Evolutionary conservation across 1,284 basidiomycete genomes (phyloP), one percentile per base, ranked within the genome.

Genomic region (Trichosporon ovoides): DNA sequence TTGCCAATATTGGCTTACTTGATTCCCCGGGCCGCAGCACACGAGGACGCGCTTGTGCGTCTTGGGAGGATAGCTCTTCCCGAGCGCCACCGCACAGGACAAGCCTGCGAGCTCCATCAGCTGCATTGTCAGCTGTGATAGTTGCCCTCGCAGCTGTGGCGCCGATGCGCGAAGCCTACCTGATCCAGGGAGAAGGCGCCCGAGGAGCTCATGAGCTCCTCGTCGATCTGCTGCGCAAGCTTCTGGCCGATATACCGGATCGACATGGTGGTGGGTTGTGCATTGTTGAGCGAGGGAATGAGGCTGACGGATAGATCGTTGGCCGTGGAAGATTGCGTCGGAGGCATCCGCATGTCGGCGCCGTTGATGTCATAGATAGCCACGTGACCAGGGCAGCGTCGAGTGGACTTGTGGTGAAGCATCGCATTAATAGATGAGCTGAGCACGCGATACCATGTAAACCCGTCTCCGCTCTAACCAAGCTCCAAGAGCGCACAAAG

Each of bases 51-150:
- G 83, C 22, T 81, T 81, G 71, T 89, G 84, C 53, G 80, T 83
- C 2, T 84, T 80, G 31, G 81, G 83, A 22, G 82, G 82, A 72
- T 90, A 98, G 2, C 86, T 85, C 18, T 82, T 86, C 14, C 87
- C 86, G 1, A 98, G 80, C 0, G 89, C 84, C 75, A 95, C 91
- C 0, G 96, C 96, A 70, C 95, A 97, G 0, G 95, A 87, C 14
- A 98, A 80, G 0, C 96, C 96, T n/a, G 96, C 96, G 3, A 99
- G 83, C 72, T 99, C 95, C 94, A 98, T 98, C 28, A 99, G 80
- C 89, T 96, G 73, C 62, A 4, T 3, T 7, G 43, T 48, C 6
- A 48, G 43, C 43, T 43, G 24, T 10, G 5, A 31, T 5, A 9
- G 9, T 31, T 31, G 28, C 28, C 5, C 5, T 31, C 28, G n/a